These are phyloP conservation scores for Juncus inflexus DNA, from an alignment of 176 grass and related monocot species.

Conservation along the genomic window DNA sequence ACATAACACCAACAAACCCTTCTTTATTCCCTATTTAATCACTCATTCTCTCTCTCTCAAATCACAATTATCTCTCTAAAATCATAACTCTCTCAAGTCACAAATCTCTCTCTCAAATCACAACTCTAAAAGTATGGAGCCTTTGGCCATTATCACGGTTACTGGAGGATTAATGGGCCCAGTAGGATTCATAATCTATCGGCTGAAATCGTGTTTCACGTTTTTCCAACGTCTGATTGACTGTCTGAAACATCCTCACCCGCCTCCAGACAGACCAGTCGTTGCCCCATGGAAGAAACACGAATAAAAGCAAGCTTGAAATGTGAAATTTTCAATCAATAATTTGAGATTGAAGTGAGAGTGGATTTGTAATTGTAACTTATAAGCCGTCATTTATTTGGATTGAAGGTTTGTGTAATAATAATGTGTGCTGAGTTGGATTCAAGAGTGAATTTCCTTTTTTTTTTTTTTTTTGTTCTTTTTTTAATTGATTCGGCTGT, in stretches of 20 bases:
- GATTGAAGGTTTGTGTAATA: background rate
- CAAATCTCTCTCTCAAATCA: constrained; percentile 1
- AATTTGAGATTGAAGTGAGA: background rate
- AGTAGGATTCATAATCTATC: constrained; percentile 25
- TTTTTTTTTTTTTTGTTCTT: no score
- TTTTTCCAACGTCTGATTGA: constrained; percentile 29
- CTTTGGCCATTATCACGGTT: constrained; percentile 30
- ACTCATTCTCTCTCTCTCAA: constrained; percentile 1
- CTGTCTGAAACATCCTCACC: constrained; percentile 35
- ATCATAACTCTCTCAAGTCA: background rate
- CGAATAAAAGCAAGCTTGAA: constrained; percentile 10
- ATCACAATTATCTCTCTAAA: background rate
- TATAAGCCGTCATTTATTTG: constrained; percentile 1
- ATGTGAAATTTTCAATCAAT: background rate
- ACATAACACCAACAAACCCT: background rate
- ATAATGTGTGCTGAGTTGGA: no score
- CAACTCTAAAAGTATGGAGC: constrained; percentile 27
- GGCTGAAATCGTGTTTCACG: constrained; percentile 4
- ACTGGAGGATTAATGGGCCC: constrained; percentile 25
- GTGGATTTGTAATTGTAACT: background rate
- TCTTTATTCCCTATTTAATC: background rate
- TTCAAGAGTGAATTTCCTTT: no score
- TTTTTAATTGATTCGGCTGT: no score
- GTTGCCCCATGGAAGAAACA: constrained; percentile 27
- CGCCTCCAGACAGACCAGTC: constrained; percentile 16